Conservation (phyloP, 129 eudicot species). For the Pulicaria dysenterica region DNA sequence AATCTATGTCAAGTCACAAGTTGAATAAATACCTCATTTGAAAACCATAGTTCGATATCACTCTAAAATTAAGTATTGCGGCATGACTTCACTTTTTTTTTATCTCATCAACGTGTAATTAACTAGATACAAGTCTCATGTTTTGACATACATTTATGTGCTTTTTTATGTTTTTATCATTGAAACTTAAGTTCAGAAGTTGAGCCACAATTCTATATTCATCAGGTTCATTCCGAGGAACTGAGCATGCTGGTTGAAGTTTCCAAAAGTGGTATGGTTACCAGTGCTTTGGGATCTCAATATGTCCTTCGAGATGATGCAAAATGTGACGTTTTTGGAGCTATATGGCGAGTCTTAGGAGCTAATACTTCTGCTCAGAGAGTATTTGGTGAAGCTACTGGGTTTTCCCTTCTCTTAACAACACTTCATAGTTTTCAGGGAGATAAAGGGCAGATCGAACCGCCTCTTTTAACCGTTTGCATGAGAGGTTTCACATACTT, state of each 20-base stretch:
- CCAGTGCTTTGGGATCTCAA: constrained; percentile 88
- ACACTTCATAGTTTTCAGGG: constrained; percentile 81
- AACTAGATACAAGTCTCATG: not conserved
- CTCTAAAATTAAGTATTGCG: not conserved
- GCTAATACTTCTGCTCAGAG: constrained; percentile 78
- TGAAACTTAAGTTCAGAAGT: not conserved
- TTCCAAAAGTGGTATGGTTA: constrained; percentile 94
- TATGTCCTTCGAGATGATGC: constrained; percentile 75
- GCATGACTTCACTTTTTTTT: not conserved
- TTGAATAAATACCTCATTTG: not conserved
- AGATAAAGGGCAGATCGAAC: constrained; percentile 47
- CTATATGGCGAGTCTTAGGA: constrained; percentile 87
- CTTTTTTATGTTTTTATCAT: not conserved
- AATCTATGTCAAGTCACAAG: not conserved
- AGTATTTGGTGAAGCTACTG: constrained; percentile 98
- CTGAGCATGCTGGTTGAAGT: constrained; percentile 78
- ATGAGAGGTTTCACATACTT: constrained; percentile 72
- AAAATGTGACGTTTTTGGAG: constrained; percentile 90
- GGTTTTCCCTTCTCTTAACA: constrained; percentile 84
- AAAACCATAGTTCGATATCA: not conserved
- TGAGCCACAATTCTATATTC: constrained; percentile 18
- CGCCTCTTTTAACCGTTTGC: constrained; percentile 39
- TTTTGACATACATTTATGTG: not conserved
- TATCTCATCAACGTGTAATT: not conserved
- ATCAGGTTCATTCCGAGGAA: constrained; percentile 94